phyloP scores from a whole-genome alignment of 176 grass and related monocot genomes.

The Bromus sterilis region DNA sequence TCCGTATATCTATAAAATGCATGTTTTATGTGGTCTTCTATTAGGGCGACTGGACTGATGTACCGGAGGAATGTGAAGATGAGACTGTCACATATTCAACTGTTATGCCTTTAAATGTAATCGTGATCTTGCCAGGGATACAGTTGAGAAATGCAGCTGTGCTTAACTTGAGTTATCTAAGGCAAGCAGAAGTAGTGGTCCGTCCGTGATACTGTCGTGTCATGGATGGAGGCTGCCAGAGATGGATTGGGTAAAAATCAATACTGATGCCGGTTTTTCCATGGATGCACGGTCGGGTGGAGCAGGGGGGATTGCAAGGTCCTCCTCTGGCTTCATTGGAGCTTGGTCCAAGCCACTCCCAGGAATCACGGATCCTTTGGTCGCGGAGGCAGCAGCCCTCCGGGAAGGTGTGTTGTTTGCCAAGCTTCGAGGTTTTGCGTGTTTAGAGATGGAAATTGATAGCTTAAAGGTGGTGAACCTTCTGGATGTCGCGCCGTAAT shows the following conservation, averaged over 20 bases:
- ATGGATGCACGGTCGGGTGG: no score
- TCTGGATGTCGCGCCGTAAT: background rate
- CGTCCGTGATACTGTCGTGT: background rate
- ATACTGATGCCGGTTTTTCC: background rate
- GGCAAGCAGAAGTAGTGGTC: background rate
- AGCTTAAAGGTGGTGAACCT: background rate
- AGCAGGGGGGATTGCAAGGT: background rate
- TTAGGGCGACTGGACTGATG: no score
- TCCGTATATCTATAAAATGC: no score
- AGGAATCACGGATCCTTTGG: background rate
- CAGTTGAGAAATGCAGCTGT: background rate
- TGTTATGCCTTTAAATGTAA: background rate
- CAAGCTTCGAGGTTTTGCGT: background rate
- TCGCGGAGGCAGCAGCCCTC: background rate
- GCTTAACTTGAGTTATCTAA: background rate
- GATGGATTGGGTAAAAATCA: background rate
- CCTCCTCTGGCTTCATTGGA: accelerated
- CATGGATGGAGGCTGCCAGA: background rate
- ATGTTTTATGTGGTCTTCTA: no score
- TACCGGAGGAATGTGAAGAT: no score
- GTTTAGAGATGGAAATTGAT: background rate
- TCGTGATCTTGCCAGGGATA: background rate
- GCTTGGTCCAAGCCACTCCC: background rate
- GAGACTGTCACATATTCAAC: no score
- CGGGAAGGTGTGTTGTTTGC: background rate